Conservation (phyloP, 1,284 basidiomycete species). For the Boletus subluridellus region DNA sequence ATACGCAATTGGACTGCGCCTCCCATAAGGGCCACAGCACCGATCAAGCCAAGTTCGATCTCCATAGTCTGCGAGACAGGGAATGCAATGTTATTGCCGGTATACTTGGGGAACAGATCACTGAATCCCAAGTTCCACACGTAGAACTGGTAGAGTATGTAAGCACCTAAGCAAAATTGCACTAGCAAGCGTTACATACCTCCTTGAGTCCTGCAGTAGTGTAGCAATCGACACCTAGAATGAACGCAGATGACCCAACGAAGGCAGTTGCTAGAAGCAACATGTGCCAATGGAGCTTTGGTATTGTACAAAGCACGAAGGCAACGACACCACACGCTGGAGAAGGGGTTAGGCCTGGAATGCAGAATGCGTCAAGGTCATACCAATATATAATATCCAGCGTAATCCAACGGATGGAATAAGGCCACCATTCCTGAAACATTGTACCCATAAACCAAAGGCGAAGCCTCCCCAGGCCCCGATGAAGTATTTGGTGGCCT, state of each 20-base stretch:
- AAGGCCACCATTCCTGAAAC: constrained; percentile 77
- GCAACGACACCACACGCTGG: constrained; percentile 55
- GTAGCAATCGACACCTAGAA: constrained; percentile 91
- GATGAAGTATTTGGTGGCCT: constrained; percentile 80
- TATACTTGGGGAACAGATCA: constrained; percentile 73
- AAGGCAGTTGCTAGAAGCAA: constrained; percentile 80
- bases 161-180: constrained; percentile 1
- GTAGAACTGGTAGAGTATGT: constrained; percentile 65
- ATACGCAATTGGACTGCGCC: constrained; percentile 88
- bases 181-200: constrained; percentile 39
- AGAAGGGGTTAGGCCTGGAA: constrained; percentile 20
- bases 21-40: constrained; percentile 78
- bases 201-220: constrained; percentile 90
- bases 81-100: constrained; percentile 65
- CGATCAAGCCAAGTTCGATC: constrained; percentile 88
- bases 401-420: constrained; percentile 73
- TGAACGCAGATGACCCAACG: constrained; percentile 90
- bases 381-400: constrained; percentile 86
- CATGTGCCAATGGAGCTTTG: constrained; percentile 75
- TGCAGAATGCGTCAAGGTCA: constrained; percentile 12
- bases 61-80: constrained; percentile 88
- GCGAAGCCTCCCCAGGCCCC: constrained; percentile 88
- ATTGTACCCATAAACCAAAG: constrained; percentile 84
- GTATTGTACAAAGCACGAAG: constrained; percentile 63
- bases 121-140: constrained; percentile 90